A percentile compares a stretch with the other conserved stretches of the same genome.
phyloP scores from a whole-genome alignment of 306 rosid species.

The Castanea sativa region DNA sequence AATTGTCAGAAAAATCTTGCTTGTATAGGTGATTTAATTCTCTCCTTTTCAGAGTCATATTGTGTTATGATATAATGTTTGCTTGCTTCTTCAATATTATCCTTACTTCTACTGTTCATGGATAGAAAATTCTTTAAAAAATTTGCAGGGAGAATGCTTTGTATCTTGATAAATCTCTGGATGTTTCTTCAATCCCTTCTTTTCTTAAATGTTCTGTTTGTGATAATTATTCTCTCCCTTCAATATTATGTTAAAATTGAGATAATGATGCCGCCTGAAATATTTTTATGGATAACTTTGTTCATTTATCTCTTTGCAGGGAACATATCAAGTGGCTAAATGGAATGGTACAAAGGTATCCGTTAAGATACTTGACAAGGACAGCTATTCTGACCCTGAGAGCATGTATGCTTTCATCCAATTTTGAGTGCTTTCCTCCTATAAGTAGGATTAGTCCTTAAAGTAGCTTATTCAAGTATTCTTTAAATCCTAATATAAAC shows the following conservation, averaged over 20 bases:
- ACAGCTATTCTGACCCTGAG: slow-evolving; percentile 75
- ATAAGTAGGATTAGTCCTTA: not conserved
- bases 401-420: slow-evolving; percentile 63
- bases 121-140: too few species aligned
- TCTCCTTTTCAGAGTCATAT: too few species aligned
- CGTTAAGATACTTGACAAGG: slow-evolving; percentile 92
- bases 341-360: slow-evolving; percentile 99
- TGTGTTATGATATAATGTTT: too few species aligned
- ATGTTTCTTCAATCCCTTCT: too few species aligned
- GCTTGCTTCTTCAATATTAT: too few species aligned
- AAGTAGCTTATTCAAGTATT: not conserved
- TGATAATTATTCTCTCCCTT: not conserved
- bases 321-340: slow-evolving; percentile 93
- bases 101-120: too few species aligned
- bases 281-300: slow-evolving; percentile 13
- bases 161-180: too few species aligned
- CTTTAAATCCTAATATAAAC: not conserved
- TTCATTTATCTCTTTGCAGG: slow-evolving; percentile 46
- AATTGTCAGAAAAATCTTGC: not conserved
- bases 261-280: not conserved
- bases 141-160: too few species aligned
- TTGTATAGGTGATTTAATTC: not conserved
- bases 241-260: not conserved
- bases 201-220: not conserved
- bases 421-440: slow-evolving; percentile 10